Conservation (phyloP, 2,329 filamentous ascomycete species). For the Didymella arachidicola region DNA sequence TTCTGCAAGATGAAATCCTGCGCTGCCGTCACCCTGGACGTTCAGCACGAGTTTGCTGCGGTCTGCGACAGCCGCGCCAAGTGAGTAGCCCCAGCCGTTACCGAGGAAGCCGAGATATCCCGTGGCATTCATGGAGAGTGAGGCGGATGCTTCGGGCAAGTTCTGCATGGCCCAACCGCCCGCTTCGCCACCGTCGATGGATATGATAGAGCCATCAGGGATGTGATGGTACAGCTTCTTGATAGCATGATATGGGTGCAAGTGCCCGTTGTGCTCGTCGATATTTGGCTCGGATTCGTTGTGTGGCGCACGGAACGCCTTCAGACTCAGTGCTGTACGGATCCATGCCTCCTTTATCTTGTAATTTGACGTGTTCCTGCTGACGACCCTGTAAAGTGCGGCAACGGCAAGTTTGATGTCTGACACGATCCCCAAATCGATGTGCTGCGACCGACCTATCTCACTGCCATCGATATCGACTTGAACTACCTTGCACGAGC, state of each 20-base stretch:
- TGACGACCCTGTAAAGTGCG: constrained; percentile 32
- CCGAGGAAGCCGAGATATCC: constrained; percentile 57
- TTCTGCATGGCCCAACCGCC: constrained; percentile 49
- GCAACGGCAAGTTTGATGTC: constrained; percentile 48
- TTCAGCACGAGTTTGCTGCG: constrained; percentile 52
- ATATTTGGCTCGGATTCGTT: constrained; percentile 36
- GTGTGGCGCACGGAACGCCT: constrained; percentile 29
- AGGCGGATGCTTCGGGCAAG: constrained; percentile 33
- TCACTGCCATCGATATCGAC: constrained; percentile 55
- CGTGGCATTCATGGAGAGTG: constrained; percentile 38
- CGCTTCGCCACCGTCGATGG: constrained; percentile 54
- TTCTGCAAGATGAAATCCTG: constrained; percentile 58
- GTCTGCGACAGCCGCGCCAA: constrained; percentile 55
- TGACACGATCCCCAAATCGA: constrained; percentile 54
- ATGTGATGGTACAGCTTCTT: constrained; percentile 49
- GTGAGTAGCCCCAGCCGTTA: constrained; percentile 57
- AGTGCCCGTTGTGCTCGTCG: constrained; percentile 36
- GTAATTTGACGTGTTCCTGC: constrained; percentile 23
- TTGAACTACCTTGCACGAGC: constrained; percentile 51
- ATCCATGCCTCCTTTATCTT: constrained; percentile 37
- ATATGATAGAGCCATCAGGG: constrained; percentile 49
- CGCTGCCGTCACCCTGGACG: constrained; percentile 57
- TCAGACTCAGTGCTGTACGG: constrained; percentile 34
- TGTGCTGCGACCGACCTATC: constrained; percentile 52
- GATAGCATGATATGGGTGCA: constrained; percentile 57